Evolutionary conservation across 2,329 filamentous ascomycete genomes (phyloP).

Genomic region (Phaeosphaeriaceae sp.): DNA sequence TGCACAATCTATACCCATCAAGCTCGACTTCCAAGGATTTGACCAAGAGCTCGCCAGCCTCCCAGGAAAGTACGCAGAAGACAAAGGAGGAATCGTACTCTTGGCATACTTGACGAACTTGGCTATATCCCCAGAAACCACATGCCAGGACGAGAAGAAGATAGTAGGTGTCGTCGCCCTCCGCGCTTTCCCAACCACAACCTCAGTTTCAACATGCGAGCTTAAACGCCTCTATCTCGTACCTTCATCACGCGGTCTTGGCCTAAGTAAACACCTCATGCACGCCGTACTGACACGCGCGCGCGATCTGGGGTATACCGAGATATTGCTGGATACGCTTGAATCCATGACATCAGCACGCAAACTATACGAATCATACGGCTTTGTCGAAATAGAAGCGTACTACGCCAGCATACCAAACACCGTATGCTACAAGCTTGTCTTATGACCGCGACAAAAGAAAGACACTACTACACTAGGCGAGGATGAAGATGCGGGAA

Average conservation of each 20-base stretch:
- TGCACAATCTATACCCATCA: constrained; percentile 55
- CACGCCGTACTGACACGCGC: constrained; percentile 54
- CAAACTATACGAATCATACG: constrained; percentile 56
- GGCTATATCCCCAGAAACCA: not conserved
- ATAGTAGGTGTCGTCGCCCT: constrained; percentile 60
- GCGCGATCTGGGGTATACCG: constrained; percentile 55
- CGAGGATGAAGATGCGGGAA: too few species aligned
- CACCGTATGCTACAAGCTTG: constrained; percentile 59
- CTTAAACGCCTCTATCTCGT: constrained; percentile 65
- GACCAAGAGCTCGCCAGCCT: constrained; percentile 58
- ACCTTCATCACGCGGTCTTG: constrained; percentile 56
- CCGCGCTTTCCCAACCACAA: constrained; percentile 44
- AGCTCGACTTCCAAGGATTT: constrained; percentile 65
- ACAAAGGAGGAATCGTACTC: constrained; percentile 56
- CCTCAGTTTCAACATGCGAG: constrained; percentile 50
- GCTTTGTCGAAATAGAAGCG: constrained; percentile 58
- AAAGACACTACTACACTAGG: too few species aligned
- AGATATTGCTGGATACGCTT: constrained; percentile 64
- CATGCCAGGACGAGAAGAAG: constrained; percentile 1
- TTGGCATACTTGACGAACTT: constrained; percentile 44
- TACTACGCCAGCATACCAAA: constrained; percentile 64
- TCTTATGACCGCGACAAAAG: too few species aligned
- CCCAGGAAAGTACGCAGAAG: constrained; percentile 60
- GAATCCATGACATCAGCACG: constrained; percentile 59
- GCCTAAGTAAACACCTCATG: constrained; percentile 58